Evolutionary conservation across 345 rosid genomes (phyloP), one percentile per base, ranked within the genome.

Genomic region (Clausena lansium): DNA sequence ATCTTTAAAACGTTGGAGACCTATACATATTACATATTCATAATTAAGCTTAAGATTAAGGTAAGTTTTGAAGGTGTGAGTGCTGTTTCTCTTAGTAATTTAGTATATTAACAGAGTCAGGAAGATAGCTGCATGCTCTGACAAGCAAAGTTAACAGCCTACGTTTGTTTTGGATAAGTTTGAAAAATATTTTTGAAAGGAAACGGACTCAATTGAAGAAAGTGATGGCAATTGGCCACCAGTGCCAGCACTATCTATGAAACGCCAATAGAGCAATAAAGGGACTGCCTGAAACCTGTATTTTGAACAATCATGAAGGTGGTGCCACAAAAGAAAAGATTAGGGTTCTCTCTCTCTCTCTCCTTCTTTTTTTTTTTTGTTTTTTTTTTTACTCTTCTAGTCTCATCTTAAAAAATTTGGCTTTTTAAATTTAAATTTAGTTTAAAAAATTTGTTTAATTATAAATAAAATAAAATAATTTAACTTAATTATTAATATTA

Each of bases 311-410:
- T 67, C 80, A 76, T 68, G 78, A 67, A 45, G 5, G 8, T 25
- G 32, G 80, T 82, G 85, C 85, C 78, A 4, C 6, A 9, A 27
- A 62, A 20, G 22, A 25, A 61, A 27, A 33, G 50, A 45, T 45
- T 45, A 45, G 50, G 50, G 47, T 11, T 41, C 47, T 11, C 14
- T 10, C 45, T 39, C 45, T 39, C 13, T 0, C 11, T 39, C 45
- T 39, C 10, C 0, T 2, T n/a, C n/a, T n/a, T n/a, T n/a, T n/a
- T 0, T 1, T 8, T 1, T 9, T 2, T 39, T 10, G 2, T 2
- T 45, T 3, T 45, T 3, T 41, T 1, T 0, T 3, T 0, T 13
- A 2, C 17, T 13, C 0, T 41, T 45, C 5, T 3, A 45, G 5
- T 45, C 17, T 45, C 50, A 3, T 45, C 15, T 11, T 11, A 0